Conservation (phyloP, 2,329 filamentous ascomycete genomes). For the Fusarium austroafricanum region DNA sequence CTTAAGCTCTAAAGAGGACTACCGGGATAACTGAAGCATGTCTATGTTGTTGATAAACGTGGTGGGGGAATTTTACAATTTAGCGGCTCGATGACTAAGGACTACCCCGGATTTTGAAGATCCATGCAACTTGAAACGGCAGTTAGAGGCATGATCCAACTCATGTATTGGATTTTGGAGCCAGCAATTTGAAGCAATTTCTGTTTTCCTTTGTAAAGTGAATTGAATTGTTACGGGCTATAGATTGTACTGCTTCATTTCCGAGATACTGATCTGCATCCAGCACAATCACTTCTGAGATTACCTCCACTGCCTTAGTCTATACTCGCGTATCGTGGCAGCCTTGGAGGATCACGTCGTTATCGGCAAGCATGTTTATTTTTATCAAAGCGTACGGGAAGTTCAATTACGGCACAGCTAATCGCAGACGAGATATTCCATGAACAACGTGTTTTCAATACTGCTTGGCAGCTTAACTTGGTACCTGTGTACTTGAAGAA, state of each 20-base stretch:
- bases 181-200: too few species aligned
- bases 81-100: slow-evolving; percentile 30
- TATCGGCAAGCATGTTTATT: too few species aligned
- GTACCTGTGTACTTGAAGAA: not conserved
- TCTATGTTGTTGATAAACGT: slow-evolving; percentile 1
- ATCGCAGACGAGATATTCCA: not conserved
- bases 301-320: not conserved
- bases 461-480: not conserved
- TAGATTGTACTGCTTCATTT: not conserved
- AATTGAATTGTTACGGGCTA: not conserved
- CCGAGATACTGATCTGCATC: not conserved
- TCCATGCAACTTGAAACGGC: not conserved
- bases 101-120: slow-evolving; percentile 30
- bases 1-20: not conserved
- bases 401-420: not conserved
- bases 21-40: slow-evolving; percentile 23
- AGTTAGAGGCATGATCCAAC: not conserved
- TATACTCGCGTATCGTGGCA: not conserved
- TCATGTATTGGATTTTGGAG: not conserved
- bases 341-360: not conserved
- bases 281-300: not conserved
- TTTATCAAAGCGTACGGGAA: not conserved
- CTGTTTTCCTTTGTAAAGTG: not conserved
- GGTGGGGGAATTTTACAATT: slow-evolving; percentile 24
- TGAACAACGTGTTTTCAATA: not conserved